These are phyloP conservation scores for Geotrichum ghanense DNA, from an alignment of 805 yeast genomes.

Conservation along the genomic window DNA sequence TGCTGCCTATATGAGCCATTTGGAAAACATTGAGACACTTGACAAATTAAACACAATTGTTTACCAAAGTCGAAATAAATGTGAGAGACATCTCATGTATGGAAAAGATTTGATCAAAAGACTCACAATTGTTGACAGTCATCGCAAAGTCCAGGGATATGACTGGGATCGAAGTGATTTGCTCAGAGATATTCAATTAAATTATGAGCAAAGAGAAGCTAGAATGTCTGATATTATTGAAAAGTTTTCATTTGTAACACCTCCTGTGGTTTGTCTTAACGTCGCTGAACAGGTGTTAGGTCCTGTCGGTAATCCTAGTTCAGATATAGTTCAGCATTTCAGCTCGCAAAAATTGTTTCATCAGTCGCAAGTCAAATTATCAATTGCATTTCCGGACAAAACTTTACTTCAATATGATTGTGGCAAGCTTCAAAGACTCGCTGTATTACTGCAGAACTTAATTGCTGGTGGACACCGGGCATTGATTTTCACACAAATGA, in stretches of 20 bases:
- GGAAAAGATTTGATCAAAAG: constrained; percentile 40
- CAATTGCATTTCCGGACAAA: constrained; percentile 95
- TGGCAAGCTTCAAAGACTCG: constrained; percentile 86
- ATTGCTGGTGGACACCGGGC: constrained; percentile 88
- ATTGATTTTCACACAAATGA: constrained; percentile 95
- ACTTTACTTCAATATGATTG: constrained; percentile 88
- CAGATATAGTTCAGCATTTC: not conserved
- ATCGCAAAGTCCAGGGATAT: constrained; percentile 8
- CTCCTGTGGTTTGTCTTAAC: constrained; percentile 70
- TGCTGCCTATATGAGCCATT: constrained; percentile 43
- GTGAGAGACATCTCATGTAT: constrained; percentile 44
- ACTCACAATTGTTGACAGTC: constrained; percentile 26
- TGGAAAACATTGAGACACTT: constrained; percentile 40
- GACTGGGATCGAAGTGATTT: not conserved
- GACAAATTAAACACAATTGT: constrained; percentile 34
- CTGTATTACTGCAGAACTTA: constrained; percentile 61
- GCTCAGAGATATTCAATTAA: not conserved
- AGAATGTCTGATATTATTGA: constrained; percentile 44
- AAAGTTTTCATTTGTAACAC: constrained; percentile 78
- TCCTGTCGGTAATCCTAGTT: not conserved
- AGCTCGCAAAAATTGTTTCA: constrained; percentile 44
- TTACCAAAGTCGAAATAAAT: constrained; percentile 50
- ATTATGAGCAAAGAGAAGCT: constrained; percentile 23
- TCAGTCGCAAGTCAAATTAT: constrained; percentile 69
- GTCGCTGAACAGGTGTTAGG: constrained; percentile 1